Conservation (phyloP, 2,329 filamentous ascomycete genomes). For the Alternaria burnsii region DNA sequence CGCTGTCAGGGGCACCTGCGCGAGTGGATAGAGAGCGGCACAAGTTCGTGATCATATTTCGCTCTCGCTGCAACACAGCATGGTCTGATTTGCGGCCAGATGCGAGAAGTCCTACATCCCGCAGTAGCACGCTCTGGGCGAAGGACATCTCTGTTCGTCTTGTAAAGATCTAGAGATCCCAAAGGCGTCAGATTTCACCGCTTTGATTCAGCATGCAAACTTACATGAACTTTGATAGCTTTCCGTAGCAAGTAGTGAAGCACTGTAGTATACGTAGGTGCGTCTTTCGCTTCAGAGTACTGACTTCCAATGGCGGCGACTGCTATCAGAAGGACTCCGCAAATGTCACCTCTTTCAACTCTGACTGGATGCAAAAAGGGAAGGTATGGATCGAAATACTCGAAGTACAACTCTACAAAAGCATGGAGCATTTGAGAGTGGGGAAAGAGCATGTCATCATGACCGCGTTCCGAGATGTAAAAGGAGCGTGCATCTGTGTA, state of each 20-base stretch:
- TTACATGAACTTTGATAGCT: conserved; percentile 3
- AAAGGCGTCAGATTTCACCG: background rate
- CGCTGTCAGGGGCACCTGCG: background rate
- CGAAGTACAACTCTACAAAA: conserved; percentile 9
- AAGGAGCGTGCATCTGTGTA: background rate
- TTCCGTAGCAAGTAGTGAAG: background rate
- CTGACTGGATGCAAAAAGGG: conserved; percentile 1
- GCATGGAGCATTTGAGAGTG: background rate
- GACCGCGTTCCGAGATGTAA: background rate
- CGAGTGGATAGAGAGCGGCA: background rate
- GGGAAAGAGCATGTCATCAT: background rate
- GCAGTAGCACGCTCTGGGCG: background rate
- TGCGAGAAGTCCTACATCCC: background rate
- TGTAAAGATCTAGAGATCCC: background rate
- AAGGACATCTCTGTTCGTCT: background rate
- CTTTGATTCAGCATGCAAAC: background rate
- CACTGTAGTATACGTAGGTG: background rate
- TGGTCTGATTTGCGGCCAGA: background rate
- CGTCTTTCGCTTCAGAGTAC: conserved; percentile 6
- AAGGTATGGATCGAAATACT: conserved; percentile 8
- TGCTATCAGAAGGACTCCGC: conserved; percentile 3
- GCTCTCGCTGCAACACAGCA: background rate
- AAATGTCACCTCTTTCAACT: background rate
- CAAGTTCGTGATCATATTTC: background rate
- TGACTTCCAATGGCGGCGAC: conserved; percentile 3